Conservation (phyloP, 2,329 filamentous ascomycete species). For the Fusarium fujikuroi region DNA sequence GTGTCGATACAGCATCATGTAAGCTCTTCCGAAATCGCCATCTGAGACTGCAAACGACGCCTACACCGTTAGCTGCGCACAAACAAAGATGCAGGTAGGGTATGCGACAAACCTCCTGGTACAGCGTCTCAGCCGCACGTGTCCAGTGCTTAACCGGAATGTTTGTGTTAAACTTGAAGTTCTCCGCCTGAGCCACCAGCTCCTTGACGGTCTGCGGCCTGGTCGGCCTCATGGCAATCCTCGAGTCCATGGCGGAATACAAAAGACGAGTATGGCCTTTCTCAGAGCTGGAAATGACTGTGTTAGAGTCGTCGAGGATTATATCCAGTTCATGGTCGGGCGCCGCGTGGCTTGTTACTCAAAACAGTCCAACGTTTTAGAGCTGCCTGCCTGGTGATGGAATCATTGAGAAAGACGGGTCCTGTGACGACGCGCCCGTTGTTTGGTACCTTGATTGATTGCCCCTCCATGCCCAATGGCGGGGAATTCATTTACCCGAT, state of each 20-base stretch:
- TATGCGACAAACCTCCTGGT: conserved; percentile 74
- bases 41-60: conserved; percentile 87
- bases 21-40: conserved; percentile 87
- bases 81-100: not conserved
- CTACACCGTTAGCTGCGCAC: conserved; percentile 57
- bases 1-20: conserved; percentile 90
- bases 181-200: conserved; percentile 78
- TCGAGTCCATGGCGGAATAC: conserved; percentile 43
- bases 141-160: conserved; percentile 86
- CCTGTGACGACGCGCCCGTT: conserved; percentile 35
- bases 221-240: conserved; percentile 49
- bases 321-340: conserved; percentile 29
- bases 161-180: conserved; percentile 82
- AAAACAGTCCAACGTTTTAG: conserved; percentile 7
- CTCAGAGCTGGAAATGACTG: not conserved
- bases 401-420: conserved; percentile 19
- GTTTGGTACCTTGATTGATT: conserved; percentile 33
- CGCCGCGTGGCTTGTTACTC: conserved; percentile 22
- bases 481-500: conserved; percentile 28
- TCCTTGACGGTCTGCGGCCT: conserved; percentile 78
- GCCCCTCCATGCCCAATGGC: conserved; percentile 39
- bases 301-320: conserved; percentile 22
- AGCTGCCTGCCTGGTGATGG: conserved; percentile 37
- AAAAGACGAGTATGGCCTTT: not conserved
- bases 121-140: conserved; percentile 80